Evolutionary conservation across 2,329 filamentous ascomycete genomes (phyloP), one percentile per base, ranked within the genome.

Genomic region (Sphaceloma murrayae): DNA sequence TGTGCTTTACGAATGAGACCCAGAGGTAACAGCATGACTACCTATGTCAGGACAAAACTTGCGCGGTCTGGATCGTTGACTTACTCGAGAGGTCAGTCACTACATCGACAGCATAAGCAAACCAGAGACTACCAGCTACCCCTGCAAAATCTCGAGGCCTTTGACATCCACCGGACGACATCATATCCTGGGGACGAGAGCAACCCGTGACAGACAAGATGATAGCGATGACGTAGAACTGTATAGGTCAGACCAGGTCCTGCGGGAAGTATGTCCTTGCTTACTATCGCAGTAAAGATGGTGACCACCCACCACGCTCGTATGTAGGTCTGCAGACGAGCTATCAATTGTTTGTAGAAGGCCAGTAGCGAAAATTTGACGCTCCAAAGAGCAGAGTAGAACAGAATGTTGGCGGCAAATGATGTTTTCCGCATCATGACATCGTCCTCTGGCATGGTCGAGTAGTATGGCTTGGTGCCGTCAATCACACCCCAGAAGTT

Each of bases 311-410:
- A 45, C 42, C 42, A 45, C 14, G 31, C 29, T 21, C 42, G 2
- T 2, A 34, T 13, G 11, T 45, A 45, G 8, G 13, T 27, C 32
- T 34, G 4, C 11, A 45, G 8, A 13, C 42, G 17, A 11, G 42
- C 30, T 21, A 45, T 34, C 21, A 45, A 18, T 19, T 36, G 29
- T 32, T 45, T 45, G 32, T 45, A 45, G 29, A 45, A 45, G 7
- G 42, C 42, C 5, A 45, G 21, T 14, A 45, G 7, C 6, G 42
- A 45, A 21, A 45, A 34, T n/a, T 45, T 45, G 42, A 45, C 31
- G 21, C 29, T 29, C 42, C 42, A 45, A 10, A 45, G 16, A 4
- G 18, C 42, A 2, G 29, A 34, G 18, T 34, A 45, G 42, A 34
- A 34, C 31, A 45, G 21, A 7, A 45, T 34, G 11, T 32, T 45